Evolutionary conservation across 345 rosid genomes (phyloP), one percentile per base, ranked within the genome.

Genomic region (Kernera saxatilis): DNA sequence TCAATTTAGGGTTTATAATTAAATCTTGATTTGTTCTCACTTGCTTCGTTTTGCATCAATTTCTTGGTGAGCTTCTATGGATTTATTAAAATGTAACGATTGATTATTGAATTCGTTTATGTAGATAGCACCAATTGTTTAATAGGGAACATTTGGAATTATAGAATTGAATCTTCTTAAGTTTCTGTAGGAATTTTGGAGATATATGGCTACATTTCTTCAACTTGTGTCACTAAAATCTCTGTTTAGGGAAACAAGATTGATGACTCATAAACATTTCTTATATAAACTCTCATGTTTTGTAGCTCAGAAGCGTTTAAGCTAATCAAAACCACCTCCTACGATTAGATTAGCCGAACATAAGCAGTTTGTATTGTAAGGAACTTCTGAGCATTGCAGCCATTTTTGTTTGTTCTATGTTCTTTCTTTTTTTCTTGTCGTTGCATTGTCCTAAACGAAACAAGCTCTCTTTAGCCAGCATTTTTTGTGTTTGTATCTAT

Each of bases 1-100:
- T 19, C 37, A 26, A 29, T 21, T 67, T 70, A n/a, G 74, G 64
- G 64, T 26, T 64, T 69, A 29, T 55, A 4, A 57, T n/a, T 48
- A 4, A 57, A 21, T 48, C 60, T 46, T 44, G 30, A 44, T 70
- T n/a, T n/a, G n/a, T n/a, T n/a, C n/a, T n/a, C n/a, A n/a, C n/a
- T n/a, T 46, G 12, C 39, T 33, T 55, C 37, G 0, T 35, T 19
- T 25, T 27, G 41, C n/a, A 46, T 37, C 62, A 6, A 15, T 19
- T 23, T 32, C 36, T 48, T 29, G 29, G 37, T 37, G 21, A 35
- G 45, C 56, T 19, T 22, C 5, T 29, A 8, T 19, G 10, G 18
- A 44, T 59, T 19, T 53, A 57, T 22, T 14, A 3, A 3, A 17
- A 10, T 55, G 50, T 67, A 52, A 69, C 9, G 37, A 62, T 40